Conservation (phyloP, 1,284 basidiomycete genomes). For the Trametes sp. region DNA sequence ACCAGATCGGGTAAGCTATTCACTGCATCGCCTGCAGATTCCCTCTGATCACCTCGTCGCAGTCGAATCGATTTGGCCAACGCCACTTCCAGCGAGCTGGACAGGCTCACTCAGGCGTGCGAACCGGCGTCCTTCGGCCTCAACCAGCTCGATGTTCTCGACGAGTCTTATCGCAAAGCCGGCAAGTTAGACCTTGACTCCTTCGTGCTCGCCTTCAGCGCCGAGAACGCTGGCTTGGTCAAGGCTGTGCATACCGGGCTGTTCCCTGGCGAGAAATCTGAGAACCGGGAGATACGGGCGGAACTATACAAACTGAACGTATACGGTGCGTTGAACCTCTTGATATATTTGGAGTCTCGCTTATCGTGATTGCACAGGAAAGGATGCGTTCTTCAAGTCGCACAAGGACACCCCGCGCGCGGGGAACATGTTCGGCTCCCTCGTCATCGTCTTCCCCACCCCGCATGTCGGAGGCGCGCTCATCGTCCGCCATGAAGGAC, state of each 20-base stretch:
- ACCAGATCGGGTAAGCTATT: not conserved
- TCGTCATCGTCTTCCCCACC: slow-evolving; percentile 51
- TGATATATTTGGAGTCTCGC: not conserved
- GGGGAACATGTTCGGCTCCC: slow-evolving; percentile 52
- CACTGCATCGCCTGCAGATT: not conserved
- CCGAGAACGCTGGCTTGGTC: slow-evolving; percentile 22
- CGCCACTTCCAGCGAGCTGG: not conserved
- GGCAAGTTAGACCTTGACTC: slow-evolving; percentile 32
- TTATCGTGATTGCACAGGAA: slow-evolving; percentile 18
- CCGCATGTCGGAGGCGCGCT: slow-evolving; percentile 49
- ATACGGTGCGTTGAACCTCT: slow-evolving; percentile 27
- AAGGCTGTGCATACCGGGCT: slow-evolving; percentile 25
- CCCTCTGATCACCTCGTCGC: not conserved
- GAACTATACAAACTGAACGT: slow-evolving; percentile 43
- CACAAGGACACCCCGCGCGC: slow-evolving; percentile 51
- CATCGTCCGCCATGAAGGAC: slow-evolving; percentile 40
- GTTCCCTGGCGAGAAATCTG: slow-evolving; percentile 28
- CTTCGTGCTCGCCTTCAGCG: slow-evolving; percentile 33
- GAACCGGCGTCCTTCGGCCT: slow-evolving; percentile 37
- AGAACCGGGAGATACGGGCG: slow-evolving; percentile 21
- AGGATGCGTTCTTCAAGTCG: slow-evolving; percentile 45
- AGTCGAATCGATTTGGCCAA: slow-evolving; percentile 8
- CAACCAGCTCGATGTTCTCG: slow-evolving; percentile 32
- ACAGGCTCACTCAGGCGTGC: slow-evolving; percentile 30
- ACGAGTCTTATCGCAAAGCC: slow-evolving; percentile 38